These are phyloP conservation scores for Crithidia brevicula DNA, from an alignment of 208 protist species.

Conservation along the genomic window DNA sequence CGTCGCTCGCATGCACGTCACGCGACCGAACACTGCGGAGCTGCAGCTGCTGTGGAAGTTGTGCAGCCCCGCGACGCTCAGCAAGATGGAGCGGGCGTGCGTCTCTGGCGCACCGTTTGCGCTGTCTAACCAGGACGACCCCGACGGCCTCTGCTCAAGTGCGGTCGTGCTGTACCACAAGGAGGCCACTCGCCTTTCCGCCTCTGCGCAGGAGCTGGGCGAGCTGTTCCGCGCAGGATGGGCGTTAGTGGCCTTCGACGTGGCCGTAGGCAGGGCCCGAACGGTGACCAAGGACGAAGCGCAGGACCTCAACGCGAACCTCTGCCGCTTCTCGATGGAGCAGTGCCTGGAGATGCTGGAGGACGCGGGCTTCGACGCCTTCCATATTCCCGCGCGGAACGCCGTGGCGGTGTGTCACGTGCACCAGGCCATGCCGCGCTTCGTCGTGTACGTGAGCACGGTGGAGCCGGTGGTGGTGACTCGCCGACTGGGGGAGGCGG, in stretches of 20 bases:
- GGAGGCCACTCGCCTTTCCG: constrained; percentile 36
- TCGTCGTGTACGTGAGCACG: constrained; percentile 43
- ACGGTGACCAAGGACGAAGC: constrained; percentile 54
- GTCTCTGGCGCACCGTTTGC: constrained; percentile 26
- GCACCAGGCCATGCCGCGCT: constrained; percentile 52
- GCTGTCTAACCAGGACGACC: constrained; percentile 41
- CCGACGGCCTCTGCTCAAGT: constrained; percentile 51
- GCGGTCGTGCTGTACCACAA: constrained; percentile 63
- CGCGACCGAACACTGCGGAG: constrained; percentile 8
- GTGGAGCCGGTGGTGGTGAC: constrained; percentile 27
- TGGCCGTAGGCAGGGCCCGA: constrained; percentile 44
- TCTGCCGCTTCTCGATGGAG: constrained; percentile 54
- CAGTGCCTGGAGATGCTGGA: constrained; percentile 71
- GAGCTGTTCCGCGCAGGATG: constrained; percentile 38
- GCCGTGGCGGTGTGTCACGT: constrained; percentile 60
- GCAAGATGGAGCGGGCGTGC: constrained; percentile 38
- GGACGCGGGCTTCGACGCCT: constrained; percentile 67
- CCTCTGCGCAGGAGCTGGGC: constrained; percentile 18
- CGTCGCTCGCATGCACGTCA: constrained; percentile 24
- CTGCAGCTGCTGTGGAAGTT: constrained; percentile 67
- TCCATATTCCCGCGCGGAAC: constrained; percentile 43
- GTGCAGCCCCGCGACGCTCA: constrained; percentile 52
- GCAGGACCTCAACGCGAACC: constrained; percentile 42
- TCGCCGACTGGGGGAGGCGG: constrained; percentile 18
- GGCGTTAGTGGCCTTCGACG: constrained; percentile 68